Base-by-base conservation (phyloP, 768 basidiomycete genomes). In the Pulveroboletus sp. region DNA sequence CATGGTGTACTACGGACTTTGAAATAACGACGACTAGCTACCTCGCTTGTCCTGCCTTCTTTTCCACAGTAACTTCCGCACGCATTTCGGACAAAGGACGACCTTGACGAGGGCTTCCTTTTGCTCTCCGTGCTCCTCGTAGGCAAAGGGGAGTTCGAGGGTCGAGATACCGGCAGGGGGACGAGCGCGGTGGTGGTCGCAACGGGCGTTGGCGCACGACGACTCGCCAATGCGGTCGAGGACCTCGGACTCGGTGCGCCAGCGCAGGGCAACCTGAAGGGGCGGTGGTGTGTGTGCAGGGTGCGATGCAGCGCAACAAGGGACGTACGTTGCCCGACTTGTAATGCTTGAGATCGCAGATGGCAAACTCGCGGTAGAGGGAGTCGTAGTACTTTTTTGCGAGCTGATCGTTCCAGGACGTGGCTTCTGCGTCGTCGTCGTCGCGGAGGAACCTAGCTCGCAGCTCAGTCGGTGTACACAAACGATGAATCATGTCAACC, bases 311-410 rank as follows among this genome's bases (percentile, higher is more conserved):
- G 31, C 17, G n/a, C 3, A 10, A 9, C 8, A 19, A 20, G 6
- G 40, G 45, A 64, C 84, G 54, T 52, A 94, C 92, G 51, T 89
- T 87, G 14, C 91, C 90, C 0, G 87, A 84, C 71, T 93, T 97
- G 75, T 90, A 97, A 63, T 97, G 95, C 72, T 97, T 97, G 51
- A 97, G 72, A 69, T 97, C 92, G 62, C 90, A 93, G 19, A 94
- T 74, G 0, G 90, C 91, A 59, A 85, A 98, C 67, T 98, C 94
- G 53, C 91, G 87, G 65, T 92, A 97, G 4, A 98, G 79, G 56
- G 71, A 88, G 12, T 77, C 72, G 59, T 98, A 94, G 72, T 94
- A 97, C 59, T 94, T 94, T 52, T 78, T 74, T 0, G 95, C 94
- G 23, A 98, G 74, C 51, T 82, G 75, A 40, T 94, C 90, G 60